Evolutionary conservation across 2,329 filamentous ascomycete genomes (phyloP), one percentile per base, ranked within the genome.

Genomic region (Laburnicola sp.): DNA sequence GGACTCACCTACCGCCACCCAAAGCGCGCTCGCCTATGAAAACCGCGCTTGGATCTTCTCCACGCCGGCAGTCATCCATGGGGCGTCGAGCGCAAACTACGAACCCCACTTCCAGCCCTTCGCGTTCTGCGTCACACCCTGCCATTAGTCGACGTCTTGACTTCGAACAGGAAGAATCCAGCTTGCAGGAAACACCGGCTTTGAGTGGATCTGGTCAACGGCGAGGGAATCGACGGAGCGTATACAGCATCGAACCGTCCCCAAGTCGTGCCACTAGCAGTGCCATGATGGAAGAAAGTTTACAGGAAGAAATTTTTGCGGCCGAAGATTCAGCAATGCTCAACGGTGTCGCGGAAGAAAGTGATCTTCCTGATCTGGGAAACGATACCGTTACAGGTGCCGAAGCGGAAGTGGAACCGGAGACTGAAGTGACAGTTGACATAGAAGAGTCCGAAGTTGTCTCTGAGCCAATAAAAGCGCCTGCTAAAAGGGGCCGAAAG

Each of bases 11-110:
- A 69, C 74, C 79, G 74, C 72, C 78, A 62, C 74, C 75, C 51
- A 69, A 74, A 68, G 72, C 80, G 74, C 82, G 60, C 58, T 88
- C 86, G 2, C 87, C 87, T 1, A 77, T 82, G 48, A 88, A 87
- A 70, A 86, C 86, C 3, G 74, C 79, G 30, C 76, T 80, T 45
- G 77, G 74, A 5, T 75, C 77, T 25, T 86, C 86, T 0, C 84
- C 86, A 25, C 80, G 83, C 54, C 80, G 81, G 49, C 84, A 84
- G 59, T 83, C 82, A 3, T 80, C 80, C 41, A 70, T 86, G 46
- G 80, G 78, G 27, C 81, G 78, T 38, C 74, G 75, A 16, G 81
- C 81, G 9, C 83, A 79, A 11, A 78, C 81, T 0, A 65, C 70
- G 7, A 75, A 76, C 22, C 50, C 51, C 8, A 31, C 45, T 4